These are phyloP conservation scores for Scutellospora calospora DNA, from an alignment of 371 early-diverging fungal genomes.

Conservation along the genomic window DNA sequence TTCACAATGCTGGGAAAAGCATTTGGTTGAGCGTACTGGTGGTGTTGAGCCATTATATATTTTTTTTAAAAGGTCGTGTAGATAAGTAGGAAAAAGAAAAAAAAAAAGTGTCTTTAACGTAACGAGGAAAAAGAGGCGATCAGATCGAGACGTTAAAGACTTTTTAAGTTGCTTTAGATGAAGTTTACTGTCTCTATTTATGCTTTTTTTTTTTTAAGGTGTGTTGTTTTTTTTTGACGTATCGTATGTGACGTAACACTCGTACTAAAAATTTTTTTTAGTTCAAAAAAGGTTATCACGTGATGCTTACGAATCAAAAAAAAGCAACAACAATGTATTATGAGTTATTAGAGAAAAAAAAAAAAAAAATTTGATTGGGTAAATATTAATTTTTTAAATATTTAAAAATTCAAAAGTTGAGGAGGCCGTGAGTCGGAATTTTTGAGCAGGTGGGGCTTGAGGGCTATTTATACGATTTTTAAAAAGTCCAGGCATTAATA, in stretches of 20 bases:
- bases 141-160: neutral
- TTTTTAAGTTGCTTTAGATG: too few relatives aligned
- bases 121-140: slow-evolving; percentile 9
- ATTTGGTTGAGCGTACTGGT: neutral
- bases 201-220: slow-evolving; percentile 8
- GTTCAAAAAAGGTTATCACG: neutral
- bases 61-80: neutral
- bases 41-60: neutral
- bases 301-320: neutral
- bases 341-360: neutral
- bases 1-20: too few relatives aligned
- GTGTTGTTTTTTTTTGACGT: neutral
- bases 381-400: neutral
- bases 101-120: neutral
- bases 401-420: neutral
- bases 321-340: neutral
- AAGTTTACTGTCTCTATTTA: neutral
- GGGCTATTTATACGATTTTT: slow-evolving; percentile 24
- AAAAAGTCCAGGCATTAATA: slow-evolving; percentile 7
- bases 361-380: neutral
- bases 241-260: slow-evolving; percentile 11
- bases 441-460: slow-evolving; percentile 29
- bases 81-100: neutral
- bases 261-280: neutral
- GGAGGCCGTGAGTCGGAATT: slow-evolving; percentile 33